These are phyloP conservation scores for Cladobotryum mycophilum DNA, from an alignment of 2,329 filamentous ascomycete species.

Conservation along the genomic window DNA sequence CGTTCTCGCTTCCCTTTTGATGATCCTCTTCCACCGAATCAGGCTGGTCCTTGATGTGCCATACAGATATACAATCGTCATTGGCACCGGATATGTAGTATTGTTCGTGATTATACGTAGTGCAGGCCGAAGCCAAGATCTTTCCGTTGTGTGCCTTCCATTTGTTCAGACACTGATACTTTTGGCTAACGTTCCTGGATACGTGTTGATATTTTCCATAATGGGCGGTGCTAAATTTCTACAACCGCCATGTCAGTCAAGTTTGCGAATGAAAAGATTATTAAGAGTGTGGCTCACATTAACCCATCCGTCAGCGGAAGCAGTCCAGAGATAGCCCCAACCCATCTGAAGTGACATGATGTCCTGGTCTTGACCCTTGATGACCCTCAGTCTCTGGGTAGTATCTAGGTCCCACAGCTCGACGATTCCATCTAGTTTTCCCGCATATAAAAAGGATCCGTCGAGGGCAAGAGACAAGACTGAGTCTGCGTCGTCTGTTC, in stretches of 20 bases:
- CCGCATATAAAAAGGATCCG: slow-evolving; percentile 87
- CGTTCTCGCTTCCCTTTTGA: slow-evolving; percentile 37
- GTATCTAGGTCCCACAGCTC: slow-evolving; percentile 98
- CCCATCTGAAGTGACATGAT: slow-evolving; percentile 82
- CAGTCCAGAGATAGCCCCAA: slow-evolving; percentile 79
- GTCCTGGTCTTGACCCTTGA: slow-evolving; percentile 74
- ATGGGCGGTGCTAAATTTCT: slow-evolving; percentile 63
- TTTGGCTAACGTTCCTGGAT: slow-evolving; percentile 59
- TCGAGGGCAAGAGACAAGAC: slow-evolving; percentile 78
- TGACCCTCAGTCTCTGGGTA: slow-evolving; percentile 77
- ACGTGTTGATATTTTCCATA: slow-evolving; percentile 51
- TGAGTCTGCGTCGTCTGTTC: slow-evolving; percentile 55
- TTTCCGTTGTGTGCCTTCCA: slow-evolving; percentile 84
- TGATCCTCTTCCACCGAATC: slow-evolving; percentile 24
- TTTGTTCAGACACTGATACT: slow-evolving; percentile 70
- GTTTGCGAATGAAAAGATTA: fast-evolving
- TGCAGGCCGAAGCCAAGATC: slow-evolving; percentile 76
- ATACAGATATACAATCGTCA: slow-evolving; percentile 82
- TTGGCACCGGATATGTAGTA: slow-evolving; percentile 94
- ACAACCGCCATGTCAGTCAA: slow-evolving; percentile 7
- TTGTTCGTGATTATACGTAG: slow-evolving; percentile 62
- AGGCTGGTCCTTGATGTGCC: slow-evolving; percentile 58
- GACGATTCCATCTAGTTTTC: slow-evolving; percentile 78
- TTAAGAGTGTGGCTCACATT: slow-evolving; percentile 53
- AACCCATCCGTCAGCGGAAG: slow-evolving; percentile 79